Percentiles rank a stretch among this genome's conserved stretches.
These are phyloP conservation scores for Umbelopsis sp. DNA, from an alignment of 192 early-diverging fungal species.

Conservation along the genomic window DNA sequence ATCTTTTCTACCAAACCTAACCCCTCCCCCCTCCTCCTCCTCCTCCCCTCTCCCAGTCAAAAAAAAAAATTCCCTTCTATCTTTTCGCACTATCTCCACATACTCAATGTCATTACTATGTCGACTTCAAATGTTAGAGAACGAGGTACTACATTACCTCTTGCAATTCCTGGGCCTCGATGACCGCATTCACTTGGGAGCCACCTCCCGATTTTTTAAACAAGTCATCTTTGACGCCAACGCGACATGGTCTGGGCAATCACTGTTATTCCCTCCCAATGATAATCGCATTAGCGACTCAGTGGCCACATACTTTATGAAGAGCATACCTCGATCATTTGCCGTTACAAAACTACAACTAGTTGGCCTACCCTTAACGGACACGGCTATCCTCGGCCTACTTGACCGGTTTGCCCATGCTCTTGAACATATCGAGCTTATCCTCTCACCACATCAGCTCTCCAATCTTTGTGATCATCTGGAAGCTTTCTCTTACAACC, in stretches of 20 bases:
- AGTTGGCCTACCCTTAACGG: conserved; percentile 1
- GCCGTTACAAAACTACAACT: background rate
- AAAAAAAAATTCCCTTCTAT: background rate
- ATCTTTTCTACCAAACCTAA: background rate
- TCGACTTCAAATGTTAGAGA: conserved; percentile 3
- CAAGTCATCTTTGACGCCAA: conserved; percentile 13
- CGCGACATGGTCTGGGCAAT: conserved; percentile 5
- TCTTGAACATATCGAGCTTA: conserved; percentile 11
- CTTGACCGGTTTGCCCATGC: conserved; percentile 6
- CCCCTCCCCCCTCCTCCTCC: background rate
- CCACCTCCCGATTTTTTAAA: background rate
- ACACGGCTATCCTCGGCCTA: conserved; percentile 11
- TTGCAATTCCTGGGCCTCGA: background rate
- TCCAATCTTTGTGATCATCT: conserved; percentile 9
- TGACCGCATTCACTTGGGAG: background rate
- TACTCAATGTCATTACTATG: conserved; percentile 13
- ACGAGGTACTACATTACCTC: background rate
- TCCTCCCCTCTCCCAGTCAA: background rate
- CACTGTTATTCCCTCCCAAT: background rate
- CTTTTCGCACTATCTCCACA: background rate
- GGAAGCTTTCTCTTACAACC: conserved; percentile 3
- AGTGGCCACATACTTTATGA: conserved; percentile 9
- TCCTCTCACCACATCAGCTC: background rate
- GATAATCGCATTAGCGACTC: conserved; percentile 10
- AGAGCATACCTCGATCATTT: conserved; percentile 3